Conservation (phyloP, 306 rosid genomes). For the Luffa aegyptiaca region DNA sequence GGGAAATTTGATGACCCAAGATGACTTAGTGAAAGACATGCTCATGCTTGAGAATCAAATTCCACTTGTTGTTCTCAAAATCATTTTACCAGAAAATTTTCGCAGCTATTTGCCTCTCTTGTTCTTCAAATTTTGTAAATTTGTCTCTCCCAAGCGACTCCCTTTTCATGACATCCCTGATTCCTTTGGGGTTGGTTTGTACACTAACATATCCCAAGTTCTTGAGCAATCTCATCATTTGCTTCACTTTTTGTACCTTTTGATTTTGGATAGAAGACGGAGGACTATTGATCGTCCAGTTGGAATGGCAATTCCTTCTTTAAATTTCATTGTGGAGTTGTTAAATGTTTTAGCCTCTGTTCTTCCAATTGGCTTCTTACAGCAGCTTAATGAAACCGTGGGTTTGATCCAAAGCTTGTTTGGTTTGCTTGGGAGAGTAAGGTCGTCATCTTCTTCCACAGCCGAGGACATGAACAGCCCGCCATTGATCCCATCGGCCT, state of each 20-base stretch:
- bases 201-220: neutral
- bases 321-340: neutral
- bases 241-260: slow-evolving; percentile 4
- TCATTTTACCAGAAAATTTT: neutral
- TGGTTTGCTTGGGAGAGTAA: neutral
- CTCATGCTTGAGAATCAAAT: slow-evolving; percentile 12
- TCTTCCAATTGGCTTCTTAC: neutral
- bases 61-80: slow-evolving; percentile 2
- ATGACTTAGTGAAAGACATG: neutral
- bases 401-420: neutral
- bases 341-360: neutral
- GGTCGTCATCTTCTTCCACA: neutral
- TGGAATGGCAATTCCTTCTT: neutral
- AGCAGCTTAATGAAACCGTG: neutral
- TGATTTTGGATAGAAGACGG: neutral
- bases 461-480: neutral
- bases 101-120: neutral
- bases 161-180: neutral
- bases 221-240: neutral
- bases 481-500: neutral
- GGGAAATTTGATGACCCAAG: neutral
- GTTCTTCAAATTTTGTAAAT: neutral
- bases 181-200: neutral
- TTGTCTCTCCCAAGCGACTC: neutral
- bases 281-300: neutral